Conservation (phyloP, 306 rosid genomes). For the Cyamopsis tetragonoloba region DNA sequence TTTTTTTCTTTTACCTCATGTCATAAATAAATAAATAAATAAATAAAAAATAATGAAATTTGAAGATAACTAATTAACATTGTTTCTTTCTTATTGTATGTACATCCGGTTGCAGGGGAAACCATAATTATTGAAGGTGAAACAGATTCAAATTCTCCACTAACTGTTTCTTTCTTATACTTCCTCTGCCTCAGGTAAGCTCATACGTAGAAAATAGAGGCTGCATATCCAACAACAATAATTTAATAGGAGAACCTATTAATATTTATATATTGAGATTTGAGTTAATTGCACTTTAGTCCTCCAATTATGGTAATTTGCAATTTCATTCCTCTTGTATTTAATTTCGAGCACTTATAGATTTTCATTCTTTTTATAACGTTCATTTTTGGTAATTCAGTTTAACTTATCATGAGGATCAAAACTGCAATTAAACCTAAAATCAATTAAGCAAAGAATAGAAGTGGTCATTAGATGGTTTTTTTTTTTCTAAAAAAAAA, state of each 20-base stretch:
- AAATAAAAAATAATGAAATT: neutral
- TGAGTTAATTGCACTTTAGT: too few relatives aligned
- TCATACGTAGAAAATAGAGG: conserved; percentile 68
- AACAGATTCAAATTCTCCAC: neutral
- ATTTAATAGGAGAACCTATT: too few relatives aligned
- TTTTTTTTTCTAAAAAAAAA: neutral
- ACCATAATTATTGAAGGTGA: neutral
- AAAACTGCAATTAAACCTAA: too few relatives aligned
- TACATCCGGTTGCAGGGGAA: neutral
- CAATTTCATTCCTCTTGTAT: too few relatives aligned
- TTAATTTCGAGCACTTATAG: too few relatives aligned
- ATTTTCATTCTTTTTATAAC: too few relatives aligned
- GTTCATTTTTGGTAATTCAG: too few relatives aligned
- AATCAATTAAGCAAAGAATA: too few relatives aligned
- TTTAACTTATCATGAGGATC: too few relatives aligned
- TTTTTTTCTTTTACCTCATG: neutral
- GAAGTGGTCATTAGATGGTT: too few relatives aligned
- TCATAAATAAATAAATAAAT: neutral
- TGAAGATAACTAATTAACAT: neutral
- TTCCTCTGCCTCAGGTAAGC: conserved; percentile 69
- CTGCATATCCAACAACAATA: conserved; percentile 46
- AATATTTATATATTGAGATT: too few relatives aligned
- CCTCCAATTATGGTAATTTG: too few relatives aligned
- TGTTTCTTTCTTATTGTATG: neutral
- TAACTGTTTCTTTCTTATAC: neutral